Base-by-base conservation (phyloP, 768 basidiomycete genomes). In the Agrocybe praecox region DNA sequence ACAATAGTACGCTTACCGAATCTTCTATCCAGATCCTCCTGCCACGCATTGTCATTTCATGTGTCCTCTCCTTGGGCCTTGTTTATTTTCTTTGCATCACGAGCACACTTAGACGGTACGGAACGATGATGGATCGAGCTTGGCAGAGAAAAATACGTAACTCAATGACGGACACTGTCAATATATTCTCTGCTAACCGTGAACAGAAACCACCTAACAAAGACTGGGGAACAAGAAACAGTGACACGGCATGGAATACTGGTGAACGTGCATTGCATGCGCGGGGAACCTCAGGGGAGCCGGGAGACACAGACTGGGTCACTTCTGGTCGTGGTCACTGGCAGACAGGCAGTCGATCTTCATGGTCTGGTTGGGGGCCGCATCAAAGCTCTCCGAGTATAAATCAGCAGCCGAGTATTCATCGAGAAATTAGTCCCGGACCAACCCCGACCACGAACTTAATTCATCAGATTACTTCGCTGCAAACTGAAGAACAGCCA, bases 21-120 rank as follows among this genome's bases (percentile, higher is more conserved):
- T 4, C 56, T 19, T 50, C 55, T 12, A 10, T 19, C 10, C 55
- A 56, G 17, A 40, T 57, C 15, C 0, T 75, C 67, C 14, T 77
- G 65, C 21, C 65, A 2, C 80, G 86, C 18, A 66, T 85, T 26
- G 74, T 71, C 1, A 66, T 89, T 50, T 80, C 85, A 0, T 64
- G 65, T 0, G 62, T 86, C 7, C 77, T 87, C 36, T 65, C 68
- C 1, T 49, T 87, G 14, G 88, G 88, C 0, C 36, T 84, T 6
- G 34, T 86, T 0, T 69, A 69, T 34, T 49, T 60, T 19, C 12
- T 55, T 7, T 55, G 67, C 24, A 66, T 67, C 15, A 50, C 57
- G 6, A 21, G 15, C 9, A 69, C 66, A 14, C 50, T 69, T 22
- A 50, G 62, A 26, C 60, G 55, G 12, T 69, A 67, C 34, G 68